Percentiles rank a stretch among this genome's conserved stretches.
phyloP scores from a whole-genome alignment of 2,329 filamentous ascomycete genomes.

The Cyphellophora europaea region DNA sequence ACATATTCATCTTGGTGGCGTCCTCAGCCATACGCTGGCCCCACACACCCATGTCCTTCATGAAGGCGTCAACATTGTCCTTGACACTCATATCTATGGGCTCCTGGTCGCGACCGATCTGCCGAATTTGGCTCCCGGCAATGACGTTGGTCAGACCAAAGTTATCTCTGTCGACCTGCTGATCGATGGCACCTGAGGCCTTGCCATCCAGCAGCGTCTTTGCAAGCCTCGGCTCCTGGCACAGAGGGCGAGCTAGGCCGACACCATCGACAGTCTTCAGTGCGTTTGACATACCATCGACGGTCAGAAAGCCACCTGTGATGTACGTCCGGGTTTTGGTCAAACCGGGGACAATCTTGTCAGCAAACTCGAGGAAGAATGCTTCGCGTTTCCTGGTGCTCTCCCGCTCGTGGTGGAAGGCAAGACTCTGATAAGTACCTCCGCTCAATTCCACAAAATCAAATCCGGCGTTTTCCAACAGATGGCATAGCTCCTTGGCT shows the following conservation, averaged over 20 bases:
- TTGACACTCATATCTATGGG: conserved; percentile 43
- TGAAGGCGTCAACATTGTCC: conserved; percentile 38
- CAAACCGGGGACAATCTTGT: conserved; percentile 39
- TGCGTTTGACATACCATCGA: conserved; percentile 49
- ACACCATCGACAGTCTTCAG: conserved; percentile 50
- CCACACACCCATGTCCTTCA: conserved; percentile 40
- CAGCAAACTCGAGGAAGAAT: conserved; percentile 53
- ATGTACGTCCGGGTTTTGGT: conserved; percentile 48
- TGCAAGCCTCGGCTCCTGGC: conserved; percentile 37
- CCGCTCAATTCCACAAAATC: conserved; percentile 50
- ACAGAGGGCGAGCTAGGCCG: conserved; percentile 46
- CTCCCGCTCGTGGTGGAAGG: conserved; percentile 43
- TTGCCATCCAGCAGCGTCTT: conserved; percentile 24
- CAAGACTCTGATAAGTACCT: conserved; percentile 49
- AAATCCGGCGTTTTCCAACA: conserved; percentile 24
- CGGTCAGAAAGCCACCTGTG: conserved; percentile 49
- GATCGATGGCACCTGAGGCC: conserved; percentile 39
- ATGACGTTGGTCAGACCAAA: conserved; percentile 40
- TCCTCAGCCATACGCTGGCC: conserved; percentile 30
- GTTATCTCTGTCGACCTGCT: conserved; percentile 40
- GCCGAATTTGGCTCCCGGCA: conserved; percentile 42
- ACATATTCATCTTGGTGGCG: conserved; percentile 27
- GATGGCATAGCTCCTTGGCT: conserved; percentile 32
- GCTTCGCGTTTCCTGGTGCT: conserved; percentile 47
- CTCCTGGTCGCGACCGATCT: conserved; percentile 43